These are phyloP conservation scores for Cyclotella sp. DNA, from an alignment of 108 stramenopile species.

Conservation along the genomic window DNA sequence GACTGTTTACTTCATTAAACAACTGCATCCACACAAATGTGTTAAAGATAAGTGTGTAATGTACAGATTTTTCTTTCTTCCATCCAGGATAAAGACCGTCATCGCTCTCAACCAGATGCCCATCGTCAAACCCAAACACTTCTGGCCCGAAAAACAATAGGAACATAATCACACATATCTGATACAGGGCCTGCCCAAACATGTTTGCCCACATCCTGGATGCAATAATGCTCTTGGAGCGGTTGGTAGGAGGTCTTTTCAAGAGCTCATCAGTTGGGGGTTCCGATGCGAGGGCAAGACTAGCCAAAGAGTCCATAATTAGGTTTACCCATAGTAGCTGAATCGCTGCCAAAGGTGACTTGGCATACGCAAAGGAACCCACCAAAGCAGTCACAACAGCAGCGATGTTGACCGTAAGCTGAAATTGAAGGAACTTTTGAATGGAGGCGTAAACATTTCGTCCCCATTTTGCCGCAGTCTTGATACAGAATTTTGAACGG, in stretches of 20 bases:
- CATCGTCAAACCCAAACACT: slow-evolving; percentile 61
- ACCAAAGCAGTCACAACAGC: slow-evolving; percentile 92
- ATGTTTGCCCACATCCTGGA: slow-evolving; percentile 93
- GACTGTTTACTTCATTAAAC: slow-evolving; percentile 97
- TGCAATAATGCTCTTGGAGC: slow-evolving; percentile 84
- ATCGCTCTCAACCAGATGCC: slow-evolving; percentile 57
- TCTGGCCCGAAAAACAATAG: slow-evolving; percentile 72
- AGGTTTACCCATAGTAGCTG: slow-evolving; percentile 98
- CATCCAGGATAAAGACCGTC: slow-evolving; percentile 32
- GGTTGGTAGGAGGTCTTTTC: slow-evolving; percentile 78
- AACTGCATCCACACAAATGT: slow-evolving; percentile 97
- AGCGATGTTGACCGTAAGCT: slow-evolving; percentile 96
- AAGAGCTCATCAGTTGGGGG: slow-evolving; percentile 87
- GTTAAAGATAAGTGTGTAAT: slow-evolving; percentile 96
- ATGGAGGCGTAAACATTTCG: slow-evolving; percentile 97
- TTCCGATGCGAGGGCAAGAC: slow-evolving; percentile 96
- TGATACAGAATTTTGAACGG: not conserved
- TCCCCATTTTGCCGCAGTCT: slow-evolving; percentile 96
- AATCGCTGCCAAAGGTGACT: slow-evolving; percentile 94
- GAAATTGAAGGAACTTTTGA: slow-evolving; percentile 98
- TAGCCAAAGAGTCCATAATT: slow-evolving; percentile 98
- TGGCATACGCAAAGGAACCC: slow-evolving; percentile 86
- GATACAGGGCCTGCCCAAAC: slow-evolving; percentile 87
- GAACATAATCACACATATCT: slow-evolving; percentile 78
- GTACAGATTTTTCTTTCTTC: slow-evolving; percentile 69